Evolutionary conservation across 2,329 filamentous ascomycete genomes (phyloP), one percentile per base, ranked within the genome.

Genomic region (Coniochaeta ligniaria): DNA sequence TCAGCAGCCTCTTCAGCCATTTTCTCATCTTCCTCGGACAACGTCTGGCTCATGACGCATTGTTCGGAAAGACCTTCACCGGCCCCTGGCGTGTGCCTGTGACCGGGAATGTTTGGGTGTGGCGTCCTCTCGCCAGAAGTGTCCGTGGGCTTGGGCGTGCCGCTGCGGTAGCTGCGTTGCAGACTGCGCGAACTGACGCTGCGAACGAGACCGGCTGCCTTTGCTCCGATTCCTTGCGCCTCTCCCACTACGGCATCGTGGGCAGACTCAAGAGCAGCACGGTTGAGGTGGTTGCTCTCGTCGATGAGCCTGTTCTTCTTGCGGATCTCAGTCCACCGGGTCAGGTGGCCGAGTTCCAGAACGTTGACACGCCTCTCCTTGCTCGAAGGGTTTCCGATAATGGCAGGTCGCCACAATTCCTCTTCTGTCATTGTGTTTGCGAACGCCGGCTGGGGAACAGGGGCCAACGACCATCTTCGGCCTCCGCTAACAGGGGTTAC

Each of bases 251-350:
- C 71, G 11, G 66, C 65, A 3, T 70, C 69, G 36, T 31, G 54
- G 2, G 73, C 73, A 31, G 72, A 54, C 54, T 65, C 66, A 7
- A 75, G 67, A 4, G 70, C 67, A n/a, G 69, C 70, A 38, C 72
- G 67, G 61, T 76, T 75, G 28, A 75, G 63, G 65, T 74, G 73
- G n/a, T 57, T 54, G 28, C 28, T 57, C 61, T 75, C 71, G 64
- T 85, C 83, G 56, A 86, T 79, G 57, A 88, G 73, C 54, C 75
- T 76, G 66, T 88, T 88, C 68, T 79, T 82, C 65, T 75, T 80
- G 62, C 84, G 78, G 62, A 93, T 91, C 72, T 92, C 89, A 26
- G 83, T 88, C 86, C 88, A 93, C 45, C 90, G 78, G 58, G 82
- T 88, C 78, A 88, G 76, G 38, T 76, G 74, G 0, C 90, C 89